phyloP scores from a whole-genome alignment of 1,284 basidiomycete species.

The Ustilago xerochloae region DNA sequence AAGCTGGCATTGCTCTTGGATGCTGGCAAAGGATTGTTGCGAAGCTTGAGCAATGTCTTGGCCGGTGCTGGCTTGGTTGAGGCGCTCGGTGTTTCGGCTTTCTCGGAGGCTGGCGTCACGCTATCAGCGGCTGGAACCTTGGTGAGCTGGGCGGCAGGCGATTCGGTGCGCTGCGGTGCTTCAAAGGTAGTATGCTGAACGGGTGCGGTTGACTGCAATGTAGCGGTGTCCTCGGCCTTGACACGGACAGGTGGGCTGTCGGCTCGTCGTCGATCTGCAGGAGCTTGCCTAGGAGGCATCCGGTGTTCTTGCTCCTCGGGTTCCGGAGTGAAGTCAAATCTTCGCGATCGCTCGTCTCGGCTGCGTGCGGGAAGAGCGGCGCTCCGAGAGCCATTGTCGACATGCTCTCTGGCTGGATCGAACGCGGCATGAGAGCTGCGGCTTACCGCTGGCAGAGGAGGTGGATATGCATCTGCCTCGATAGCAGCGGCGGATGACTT shows the following conservation, averaged over 20 bases:
- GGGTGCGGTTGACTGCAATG: conserved; percentile 4
- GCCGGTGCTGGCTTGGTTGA: conserved; percentile 13
- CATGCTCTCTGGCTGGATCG: conserved; percentile 31
- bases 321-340: conserved; percentile 22
- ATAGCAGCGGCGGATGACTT: conserved; percentile 20
- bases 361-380: conserved; percentile 5
- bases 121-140: neutral
- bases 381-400: neutral
- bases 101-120: conserved; percentile 2
- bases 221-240: conserved; percentile 22
- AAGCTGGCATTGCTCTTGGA: conserved; percentile 42
- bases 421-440: conserved; percentile 21
- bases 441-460: neutral
- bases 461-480: conserved; percentile 6
- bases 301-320: conserved; percentile 22
- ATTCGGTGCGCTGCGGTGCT: neutral
- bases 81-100: conserved; percentile 1
- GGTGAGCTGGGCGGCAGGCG: neutral
- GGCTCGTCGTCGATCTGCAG: neutral
- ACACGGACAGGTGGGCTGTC: conserved; percentile 17
- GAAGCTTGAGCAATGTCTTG: conserved; percentile 47
- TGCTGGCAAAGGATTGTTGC: conserved; percentile 52
- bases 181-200: neutral
- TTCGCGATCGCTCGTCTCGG: conserved; percentile 13
- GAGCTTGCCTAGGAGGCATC: neutral